Base-by-base conservation (phyloP, 768 basidiomycete species). In the Pleurotus ostreatus region DNA sequence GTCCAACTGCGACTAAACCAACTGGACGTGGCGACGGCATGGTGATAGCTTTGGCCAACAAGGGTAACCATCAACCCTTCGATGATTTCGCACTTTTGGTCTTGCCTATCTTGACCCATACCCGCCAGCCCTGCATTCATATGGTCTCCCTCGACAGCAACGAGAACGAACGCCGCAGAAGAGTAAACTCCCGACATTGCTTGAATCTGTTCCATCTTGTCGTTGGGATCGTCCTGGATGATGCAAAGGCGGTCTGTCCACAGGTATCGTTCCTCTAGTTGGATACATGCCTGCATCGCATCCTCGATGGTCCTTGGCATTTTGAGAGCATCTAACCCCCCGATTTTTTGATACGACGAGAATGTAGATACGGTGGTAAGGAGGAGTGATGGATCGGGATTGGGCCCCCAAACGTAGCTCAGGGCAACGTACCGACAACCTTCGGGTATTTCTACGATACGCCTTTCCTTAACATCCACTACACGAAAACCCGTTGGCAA, bases 221-320 rank as follows among this genome's bases (percentile, higher is more conserved):
- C 51, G 12, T n/a, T 39, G 1, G 51, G 12, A 2, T 52, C 51
- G 15, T 52, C 51, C n/a, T 52, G 51, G 30, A 52, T 52, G 34
- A 52, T 52, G 38, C 51, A 52, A 12, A 52, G 22, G n/a, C 51
- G 38, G 15, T 52, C 51, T 0, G 51, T 40, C 51, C 51, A 52
- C 15, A 49, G 20, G 3, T 52, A 52, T 52, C 38, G 13, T 34
- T 52, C 51, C 16, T 37, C 37, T 41, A 52, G 26, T 22, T 41
- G n/a, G n/a, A 5, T 11, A 37, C 51, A 52, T 1, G 40, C 51
- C 8, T 18, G 18, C 51, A 52, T 52, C 15, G 51, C 34, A 23
- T 52, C 51, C 22, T 52, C 51, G 22, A 52, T 52, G 22, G 51
- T 52, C 23, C 40, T 52, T n/a, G 51, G 51, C 51, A 52, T 52